phyloP scores from a whole-genome alignment of 805 yeast species.

The Nakazawaea sp. region DNA sequence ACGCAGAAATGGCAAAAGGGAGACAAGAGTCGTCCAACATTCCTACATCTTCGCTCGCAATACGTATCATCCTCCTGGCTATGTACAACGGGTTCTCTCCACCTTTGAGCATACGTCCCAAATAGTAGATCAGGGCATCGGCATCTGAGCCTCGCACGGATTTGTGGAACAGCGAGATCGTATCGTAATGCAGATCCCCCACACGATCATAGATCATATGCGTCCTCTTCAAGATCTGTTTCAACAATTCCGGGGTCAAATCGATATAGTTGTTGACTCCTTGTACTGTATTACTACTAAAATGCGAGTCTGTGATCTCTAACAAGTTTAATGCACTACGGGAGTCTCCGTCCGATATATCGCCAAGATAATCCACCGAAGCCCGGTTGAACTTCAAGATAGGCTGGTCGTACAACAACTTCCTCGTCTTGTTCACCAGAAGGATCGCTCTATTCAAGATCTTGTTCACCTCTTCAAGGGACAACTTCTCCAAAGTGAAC shows the following conservation, averaged over 20 bases:
- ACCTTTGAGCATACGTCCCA: constrained; percentile 82
- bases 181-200: constrained; percentile 92
- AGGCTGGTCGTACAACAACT: constrained; percentile 40
- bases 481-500: constrained; percentile 56
- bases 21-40: constrained; percentile 73
- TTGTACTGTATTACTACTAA: constrained; percentile 16
- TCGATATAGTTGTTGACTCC: constrained; percentile 20
- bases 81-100: constrained; percentile 93
- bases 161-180: constrained; percentile 94
- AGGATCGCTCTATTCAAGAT: constrained; percentile 55
- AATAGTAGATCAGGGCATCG: constrained; percentile 83
- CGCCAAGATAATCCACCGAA: constrained; percentile 61
- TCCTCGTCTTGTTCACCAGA: constrained; percentile 53
- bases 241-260: constrained; percentile 30
- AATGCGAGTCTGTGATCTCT: constrained; percentile 62
- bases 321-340: constrained; percentile 74
- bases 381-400: constrained; percentile 47
- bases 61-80: constrained; percentile 86
- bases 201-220: constrained; percentile 70
- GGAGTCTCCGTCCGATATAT: constrained; percentile 82
- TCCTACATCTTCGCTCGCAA: constrained; percentile 95
- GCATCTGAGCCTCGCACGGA: constrained; percentile 85
- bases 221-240: constrained; percentile 38
- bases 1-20: constrained; percentile 82
- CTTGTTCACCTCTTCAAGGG: constrained; percentile 36